A percentile compares a stretch with the other conserved stretches of the same genome.
Conservation (phyloP, 192 early-diverging fungal genomes). For the Helicostylum pulchrum region DNA sequence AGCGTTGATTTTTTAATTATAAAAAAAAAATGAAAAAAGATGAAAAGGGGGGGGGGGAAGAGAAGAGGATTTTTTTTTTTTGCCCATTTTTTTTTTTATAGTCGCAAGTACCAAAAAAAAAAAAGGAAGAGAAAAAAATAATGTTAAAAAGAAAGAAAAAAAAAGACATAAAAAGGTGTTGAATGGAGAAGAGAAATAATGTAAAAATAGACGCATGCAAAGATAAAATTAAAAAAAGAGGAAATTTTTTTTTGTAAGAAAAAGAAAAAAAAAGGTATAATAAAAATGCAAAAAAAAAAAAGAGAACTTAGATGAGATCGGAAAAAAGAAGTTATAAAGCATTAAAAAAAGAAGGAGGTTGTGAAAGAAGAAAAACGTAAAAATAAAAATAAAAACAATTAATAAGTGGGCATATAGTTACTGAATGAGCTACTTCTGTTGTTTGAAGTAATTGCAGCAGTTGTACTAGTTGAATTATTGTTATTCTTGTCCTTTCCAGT, state of each 20-base stretch:
- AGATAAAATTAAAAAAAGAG: no score
- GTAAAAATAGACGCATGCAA: slow-evolving; percentile 3
- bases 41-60: no score
- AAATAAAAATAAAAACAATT: background rate
- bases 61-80: background rate
- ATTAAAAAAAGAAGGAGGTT: background rate
- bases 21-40: no score
- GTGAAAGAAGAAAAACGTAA: background rate
- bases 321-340: background rate
- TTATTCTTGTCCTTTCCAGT: slow-evolving; percentile 42
- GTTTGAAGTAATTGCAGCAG: background rate
- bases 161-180: no score
- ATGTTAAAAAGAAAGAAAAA: no score
- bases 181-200: no score
- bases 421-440: slow-evolving; percentile 8
- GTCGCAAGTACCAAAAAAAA: background rate
- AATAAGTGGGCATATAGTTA: slow-evolving; percentile 11
- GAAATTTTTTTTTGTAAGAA: no score
- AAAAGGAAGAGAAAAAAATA: background rate
- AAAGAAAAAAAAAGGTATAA: no score
- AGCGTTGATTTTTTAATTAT: no score
- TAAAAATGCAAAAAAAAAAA: slow-evolving; percentile 1
- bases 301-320: background rate
- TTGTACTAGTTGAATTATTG: background rate
- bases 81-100: no score